Evolutionary conservation across 2,329 filamentous ascomycete genomes (phyloP), one percentile per base, ranked within the genome.

Genomic region (Exophiala bonariae): DNA sequence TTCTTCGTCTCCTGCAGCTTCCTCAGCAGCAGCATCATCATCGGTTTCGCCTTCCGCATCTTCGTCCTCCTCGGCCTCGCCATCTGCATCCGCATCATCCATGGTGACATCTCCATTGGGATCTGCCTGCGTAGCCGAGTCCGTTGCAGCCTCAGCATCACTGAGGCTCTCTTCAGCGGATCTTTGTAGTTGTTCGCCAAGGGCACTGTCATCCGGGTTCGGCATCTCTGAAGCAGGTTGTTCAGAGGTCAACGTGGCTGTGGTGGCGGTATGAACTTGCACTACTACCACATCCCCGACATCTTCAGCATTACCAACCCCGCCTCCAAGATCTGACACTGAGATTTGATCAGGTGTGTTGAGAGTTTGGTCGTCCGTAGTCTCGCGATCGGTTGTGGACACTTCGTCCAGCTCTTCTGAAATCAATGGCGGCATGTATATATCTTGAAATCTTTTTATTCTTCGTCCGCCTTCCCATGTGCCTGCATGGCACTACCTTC

Each of bases 11-110:
- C 20, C 35, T 34, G n/a, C 31, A 13, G 20, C 40, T 9, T 33
- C 22, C 8, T 30, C 22, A 26, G 16, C 41, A 17, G 33, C 50
- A 7, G 47, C 33, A 16, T 42, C 38, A 35, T 56, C 53, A 11
- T 49, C 47, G 17, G 34, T 41, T 48, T 70, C 65, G 14, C 74
- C 69, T 40, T 61, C 63, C 23, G 65, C 63, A 52, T 67, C 66
- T 20, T 34, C 42, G 28, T 34, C 41, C n/a, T 17, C 41, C 14
- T 39, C 47, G 11, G 18, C 10, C 13, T 40, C 26, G 13, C 13
- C 28, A 16, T 30, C 23, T n/a, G 40, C 14, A 14, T 14, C 19
- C 3, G 14, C 30, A 34, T 56, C 53, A 17, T 23, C 32, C 50
- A 49, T 53, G 9, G 44, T 31, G 20, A 49, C 37, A 37, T 52